These are phyloP conservation scores for Nitzschia sp. DNA, from an alignment of 108 stramenopile species.

Conservation along the genomic window DNA sequence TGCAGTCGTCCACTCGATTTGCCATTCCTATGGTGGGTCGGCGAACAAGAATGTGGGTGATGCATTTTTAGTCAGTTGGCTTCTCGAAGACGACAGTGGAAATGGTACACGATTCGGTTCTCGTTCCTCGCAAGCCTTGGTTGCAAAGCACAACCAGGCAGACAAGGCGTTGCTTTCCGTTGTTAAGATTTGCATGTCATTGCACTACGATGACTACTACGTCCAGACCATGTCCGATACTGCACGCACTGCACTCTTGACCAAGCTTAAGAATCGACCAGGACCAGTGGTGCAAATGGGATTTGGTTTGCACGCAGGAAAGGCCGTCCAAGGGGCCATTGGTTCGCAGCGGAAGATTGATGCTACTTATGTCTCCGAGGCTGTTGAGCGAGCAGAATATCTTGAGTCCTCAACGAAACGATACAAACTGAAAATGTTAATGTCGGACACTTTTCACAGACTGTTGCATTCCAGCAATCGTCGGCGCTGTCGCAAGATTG, in stretches of 20 bases:
- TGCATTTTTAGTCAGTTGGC: conserved; percentile 91
- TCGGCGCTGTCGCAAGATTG: conserved; percentile 75
- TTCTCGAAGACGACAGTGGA: conserved; percentile 46
- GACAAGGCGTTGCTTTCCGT: conserved; percentile 84
- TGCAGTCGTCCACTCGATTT: conserved; percentile 87
- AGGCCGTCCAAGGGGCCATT: conserved; percentile 97
- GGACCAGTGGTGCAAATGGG: conserved; percentile 89
- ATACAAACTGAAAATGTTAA: conserved; percentile 81
- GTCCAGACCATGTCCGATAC: conserved; percentile 61
- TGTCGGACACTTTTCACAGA: conserved; percentile 85
- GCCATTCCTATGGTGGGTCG: conserved; percentile 73
- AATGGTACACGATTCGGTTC: background rate
- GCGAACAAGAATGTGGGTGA: conserved; percentile 97
- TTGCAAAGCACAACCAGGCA: conserved; percentile 69
- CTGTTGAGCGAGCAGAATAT: conserved; percentile 88
- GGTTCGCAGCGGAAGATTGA: conserved; percentile 93
- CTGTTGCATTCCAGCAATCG: conserved; percentile 65
- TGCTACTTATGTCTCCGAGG: conserved; percentile 91
- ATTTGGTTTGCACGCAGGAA: conserved; percentile 92
- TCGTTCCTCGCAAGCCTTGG: conserved; percentile 15
- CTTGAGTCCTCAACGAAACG: conserved; percentile 90
- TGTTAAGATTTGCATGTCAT: conserved; percentile 80
- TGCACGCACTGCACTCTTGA: conserved; percentile 49
- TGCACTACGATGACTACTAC: conserved; percentile 73
- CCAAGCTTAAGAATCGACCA: conserved; percentile 71